A percentile compares a stretch with the other conserved stretches of the same genome.
These are phyloP conservation scores for Diaporthe eres DNA, from an alignment of 2,329 filamentous ascomycete genomes.

Conservation along the genomic window DNA sequence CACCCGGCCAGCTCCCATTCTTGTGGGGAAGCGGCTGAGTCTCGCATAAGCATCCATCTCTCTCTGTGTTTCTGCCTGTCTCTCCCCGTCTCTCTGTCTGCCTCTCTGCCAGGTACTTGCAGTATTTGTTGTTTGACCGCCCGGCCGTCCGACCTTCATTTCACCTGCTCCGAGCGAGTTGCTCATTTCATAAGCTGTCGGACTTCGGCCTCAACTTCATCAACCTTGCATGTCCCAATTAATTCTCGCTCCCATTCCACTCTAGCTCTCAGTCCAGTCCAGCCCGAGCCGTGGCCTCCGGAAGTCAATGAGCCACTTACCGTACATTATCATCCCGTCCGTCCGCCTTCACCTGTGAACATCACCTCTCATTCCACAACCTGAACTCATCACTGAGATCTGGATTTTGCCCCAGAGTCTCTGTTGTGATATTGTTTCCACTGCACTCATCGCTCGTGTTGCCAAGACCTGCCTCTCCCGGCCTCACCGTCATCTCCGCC, in stretches of 20 bases:
- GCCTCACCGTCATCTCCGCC: conserved; percentile 29
- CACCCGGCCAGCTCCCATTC: conserved; percentile 24
- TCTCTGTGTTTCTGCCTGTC: not conserved
- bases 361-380: not conserved
- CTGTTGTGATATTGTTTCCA: not conserved
- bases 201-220: conserved; percentile 16
- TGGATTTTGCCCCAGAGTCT: not conserved
- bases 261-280: conserved; percentile 1
- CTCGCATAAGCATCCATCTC: conserved; percentile 31
- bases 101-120: not conserved
- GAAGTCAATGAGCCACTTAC: conserved; percentile 14
- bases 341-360: not conserved
- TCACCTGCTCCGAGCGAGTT: conserved; percentile 12
- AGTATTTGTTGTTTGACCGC: not conserved
- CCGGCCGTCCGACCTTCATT: conserved; percentile 1
- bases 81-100: not conserved
- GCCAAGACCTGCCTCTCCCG: not conserved
- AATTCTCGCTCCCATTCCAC: not conserved
- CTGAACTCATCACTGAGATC: not conserved
- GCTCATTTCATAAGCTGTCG: conserved; percentile 26
- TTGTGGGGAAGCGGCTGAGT: conserved; percentile 32
- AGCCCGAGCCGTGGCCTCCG: conserved; percentile 29
- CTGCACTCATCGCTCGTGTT: not conserved
- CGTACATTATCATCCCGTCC: conserved; percentile 12
- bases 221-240: conserved; percentile 8